These are phyloP conservation scores for Podila minutissima DNA, from an alignment of 192 early-diverging fungal genomes.

Conservation along the genomic window DNA sequence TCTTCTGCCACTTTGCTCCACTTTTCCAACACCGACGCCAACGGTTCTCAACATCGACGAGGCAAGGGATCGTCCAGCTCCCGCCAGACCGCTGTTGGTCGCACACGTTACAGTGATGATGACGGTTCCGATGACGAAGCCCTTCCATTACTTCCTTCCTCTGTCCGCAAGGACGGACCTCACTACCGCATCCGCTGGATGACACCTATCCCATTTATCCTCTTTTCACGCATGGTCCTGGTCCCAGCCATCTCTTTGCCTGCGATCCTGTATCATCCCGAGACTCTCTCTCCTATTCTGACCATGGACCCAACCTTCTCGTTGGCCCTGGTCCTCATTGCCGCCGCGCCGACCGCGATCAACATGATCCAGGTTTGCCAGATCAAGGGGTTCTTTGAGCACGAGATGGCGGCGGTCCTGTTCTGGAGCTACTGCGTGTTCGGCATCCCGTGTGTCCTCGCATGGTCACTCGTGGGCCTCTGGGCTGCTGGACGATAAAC, in stretches of 20 bases:
- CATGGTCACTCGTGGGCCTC: slow-evolving; percentile 8
- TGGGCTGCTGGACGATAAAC: slow-evolving; percentile 20
- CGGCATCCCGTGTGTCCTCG: slow-evolving; percentile 46
- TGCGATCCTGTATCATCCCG: slow-evolving; percentile 38
- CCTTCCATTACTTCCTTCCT: background rate
- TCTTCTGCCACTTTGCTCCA: slow-evolving; percentile 43
- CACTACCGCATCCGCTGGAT: slow-evolving; percentile 17
- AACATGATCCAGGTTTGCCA: slow-evolving; percentile 77
- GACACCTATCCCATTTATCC: slow-evolving; percentile 25
- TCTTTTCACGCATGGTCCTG: slow-evolving; percentile 27
- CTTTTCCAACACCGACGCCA: slow-evolving; percentile 9
- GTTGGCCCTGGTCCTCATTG: slow-evolving; percentile 68
- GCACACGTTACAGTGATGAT: background rate
- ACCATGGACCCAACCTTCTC: slow-evolving; percentile 72
- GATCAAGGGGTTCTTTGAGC: slow-evolving; percentile 75
- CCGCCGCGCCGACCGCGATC: slow-evolving; percentile 74
- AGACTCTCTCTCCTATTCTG: slow-evolving; percentile 54
- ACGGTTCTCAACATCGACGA: background rate
- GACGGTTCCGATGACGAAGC: background rate
- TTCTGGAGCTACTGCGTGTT: slow-evolving; percentile 73
- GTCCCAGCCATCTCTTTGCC: slow-evolving; percentile 31
- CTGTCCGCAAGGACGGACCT: background rate
- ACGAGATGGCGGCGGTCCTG: slow-evolving; percentile 70
- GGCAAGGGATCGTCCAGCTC: background rate
- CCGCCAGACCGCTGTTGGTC: background rate